phyloP scores from a whole-genome alignment of 352 stramenopile species.

The Phytophthora pinifolia region DNA sequence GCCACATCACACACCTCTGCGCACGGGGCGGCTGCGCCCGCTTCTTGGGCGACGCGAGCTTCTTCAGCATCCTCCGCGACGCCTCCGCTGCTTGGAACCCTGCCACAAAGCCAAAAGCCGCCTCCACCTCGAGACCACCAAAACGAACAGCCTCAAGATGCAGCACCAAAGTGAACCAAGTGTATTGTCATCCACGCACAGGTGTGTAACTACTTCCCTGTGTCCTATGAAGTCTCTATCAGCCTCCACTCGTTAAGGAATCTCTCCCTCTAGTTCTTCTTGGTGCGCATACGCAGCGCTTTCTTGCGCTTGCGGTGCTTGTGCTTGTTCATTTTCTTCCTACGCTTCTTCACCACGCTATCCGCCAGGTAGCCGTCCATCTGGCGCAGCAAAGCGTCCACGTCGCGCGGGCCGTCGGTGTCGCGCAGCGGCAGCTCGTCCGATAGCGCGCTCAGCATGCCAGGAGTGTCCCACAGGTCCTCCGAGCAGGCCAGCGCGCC shows the following conservation, averaged over 20 bases:
- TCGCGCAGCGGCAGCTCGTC: conserved; percentile 65
- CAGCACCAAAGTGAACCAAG: conserved; percentile 14
- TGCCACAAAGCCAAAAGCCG: conserved; percentile 5
- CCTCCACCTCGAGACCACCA: background rate
- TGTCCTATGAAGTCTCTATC: conserved; percentile 22
- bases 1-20: background rate
- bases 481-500: conserved; percentile 41
- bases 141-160: background rate
- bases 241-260: conserved; percentile 8
- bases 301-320: conserved; percentile 92
- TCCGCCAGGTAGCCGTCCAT: conserved; percentile 81
- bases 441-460: conserved; percentile 76
- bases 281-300: conserved; percentile 85
- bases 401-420: conserved; percentile 25
- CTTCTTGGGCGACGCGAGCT: conserved; percentile 45
- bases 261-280: conserved; percentile 74
- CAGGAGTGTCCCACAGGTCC: conserved; percentile 76
- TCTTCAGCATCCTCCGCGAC: conserved; percentile 38
- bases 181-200: conserved; percentile 11
- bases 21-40: background rate
- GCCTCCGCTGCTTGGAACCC: background rate
- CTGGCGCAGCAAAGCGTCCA: conserved; percentile 64
- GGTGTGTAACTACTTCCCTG: background rate
- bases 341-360: conserved; percentile 88
- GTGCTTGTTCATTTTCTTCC: conserved; percentile 95